Conservation (phyloP, 1,284 basidiomycete species). For the Entoloma clypeatum region DNA sequence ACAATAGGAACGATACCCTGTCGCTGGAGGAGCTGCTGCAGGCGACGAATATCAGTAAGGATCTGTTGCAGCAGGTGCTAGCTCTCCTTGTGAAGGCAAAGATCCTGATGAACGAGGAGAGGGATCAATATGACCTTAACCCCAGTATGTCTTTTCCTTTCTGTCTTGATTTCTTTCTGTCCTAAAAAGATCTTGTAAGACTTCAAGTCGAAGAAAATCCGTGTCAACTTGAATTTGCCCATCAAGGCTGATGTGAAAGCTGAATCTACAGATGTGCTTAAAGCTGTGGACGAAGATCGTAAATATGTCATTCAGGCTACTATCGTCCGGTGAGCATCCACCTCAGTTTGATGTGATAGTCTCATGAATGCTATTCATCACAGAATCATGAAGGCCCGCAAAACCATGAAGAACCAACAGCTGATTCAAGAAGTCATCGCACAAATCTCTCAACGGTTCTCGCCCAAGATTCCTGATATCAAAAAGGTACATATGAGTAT, state of each 20-base stretch:
- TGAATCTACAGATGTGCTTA: slow-evolving; percentile 87
- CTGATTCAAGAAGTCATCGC: slow-evolving; percentile 94
- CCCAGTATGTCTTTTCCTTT: slow-evolving; percentile 55
- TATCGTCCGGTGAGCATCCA: slow-evolving; percentile 76
- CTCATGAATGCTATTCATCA: no score
- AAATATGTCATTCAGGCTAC: slow-evolving; percentile 97
- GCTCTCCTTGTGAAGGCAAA: slow-evolving; percentile 86
- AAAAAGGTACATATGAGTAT: slow-evolving; percentile 59
- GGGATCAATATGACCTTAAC: slow-evolving; percentile 89
- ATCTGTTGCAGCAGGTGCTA: slow-evolving; percentile 83
- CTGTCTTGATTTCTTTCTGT: not conserved
- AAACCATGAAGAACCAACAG: slow-evolving; percentile 95
- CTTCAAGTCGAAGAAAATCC: slow-evolving; percentile 98
- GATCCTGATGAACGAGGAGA: slow-evolving; percentile 82
- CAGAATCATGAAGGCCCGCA: slow-evolving; percentile 97
- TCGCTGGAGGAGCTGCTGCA: slow-evolving; percentile 77
- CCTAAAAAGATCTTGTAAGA: slow-evolving; percentile 39
- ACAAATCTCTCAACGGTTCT: slow-evolving; percentile 86
- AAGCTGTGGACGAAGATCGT: slow-evolving; percentile 96
- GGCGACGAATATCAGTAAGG: slow-evolving; percentile 83
- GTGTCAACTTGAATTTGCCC: slow-evolving; percentile 90
- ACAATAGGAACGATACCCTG: slow-evolving; percentile 87
- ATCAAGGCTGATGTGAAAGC: slow-evolving; percentile 95
- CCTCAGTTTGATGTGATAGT: not conserved
- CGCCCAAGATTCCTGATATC: slow-evolving; percentile 89